phyloP scores from a whole-genome alignment of 352 stramenopile species.

The Phytophthora multivora region DNA sequence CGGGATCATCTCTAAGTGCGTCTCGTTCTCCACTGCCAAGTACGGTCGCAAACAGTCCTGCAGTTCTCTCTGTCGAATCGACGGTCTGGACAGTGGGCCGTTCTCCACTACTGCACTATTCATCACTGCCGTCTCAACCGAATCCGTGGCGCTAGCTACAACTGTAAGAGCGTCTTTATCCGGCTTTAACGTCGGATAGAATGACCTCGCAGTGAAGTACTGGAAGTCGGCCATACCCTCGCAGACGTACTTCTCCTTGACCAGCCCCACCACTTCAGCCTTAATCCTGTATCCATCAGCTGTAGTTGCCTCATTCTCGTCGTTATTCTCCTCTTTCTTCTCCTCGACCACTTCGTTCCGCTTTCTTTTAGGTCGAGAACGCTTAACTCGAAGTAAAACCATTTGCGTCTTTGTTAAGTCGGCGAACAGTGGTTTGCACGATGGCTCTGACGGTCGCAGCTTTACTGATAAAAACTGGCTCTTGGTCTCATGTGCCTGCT shows the following conservation, averaged over 20 bases:
- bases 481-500: slow-evolving; percentile 73
- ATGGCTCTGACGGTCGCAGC: slow-evolving; percentile 72
- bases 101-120: slow-evolving; percentile 36
- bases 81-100: slow-evolving; percentile 49
- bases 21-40: slow-evolving; percentile 48
- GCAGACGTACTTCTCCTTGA: slow-evolving; percentile 83
- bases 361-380: slow-evolving; percentile 36
- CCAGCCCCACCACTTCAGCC: slow-evolving; percentile 59
- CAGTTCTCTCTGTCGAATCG: slow-evolving; percentile 45
- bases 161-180: slow-evolving; percentile 31
- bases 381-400: slow-evolving; percentile 62
- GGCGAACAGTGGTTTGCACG: slow-evolving; percentile 83
- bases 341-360: slow-evolving; percentile 16
- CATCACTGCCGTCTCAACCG: slow-evolving; percentile 27
- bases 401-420: slow-evolving; percentile 85
- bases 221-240: slow-evolving; percentile 89
- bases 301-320: slow-evolving; percentile 1
- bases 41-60: slow-evolving; percentile 67
- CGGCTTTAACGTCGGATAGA: slow-evolving; percentile 51
- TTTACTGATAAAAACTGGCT: slow-evolving; percentile 82
- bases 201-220: slow-evolving; percentile 72
- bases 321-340: slow-evolving; percentile 15
- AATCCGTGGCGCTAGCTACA: slow-evolving; percentile 27
- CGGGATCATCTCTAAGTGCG: slow-evolving; percentile 73
- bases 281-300: slow-evolving; percentile 31